Evolutionary conservation across 176 grass and related monocot species (phyloP).

Genomic region (Oryza longistaminata): DNA sequence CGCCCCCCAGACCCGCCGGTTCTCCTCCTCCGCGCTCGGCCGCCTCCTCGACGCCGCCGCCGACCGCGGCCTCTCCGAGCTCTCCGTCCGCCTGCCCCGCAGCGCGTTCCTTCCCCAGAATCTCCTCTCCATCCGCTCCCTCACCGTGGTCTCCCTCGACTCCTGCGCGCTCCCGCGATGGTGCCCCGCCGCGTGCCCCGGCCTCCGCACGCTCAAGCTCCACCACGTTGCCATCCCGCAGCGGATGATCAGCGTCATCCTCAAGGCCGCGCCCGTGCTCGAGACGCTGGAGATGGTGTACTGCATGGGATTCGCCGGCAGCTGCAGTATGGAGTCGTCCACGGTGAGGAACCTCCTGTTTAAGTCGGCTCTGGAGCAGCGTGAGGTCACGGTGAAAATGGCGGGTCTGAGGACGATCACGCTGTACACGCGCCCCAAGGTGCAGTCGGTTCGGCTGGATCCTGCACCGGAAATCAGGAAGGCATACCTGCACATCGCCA

Average conservation of each 20-base stretch:
- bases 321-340: conserved; percentile 40
- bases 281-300: conserved; percentile 41
- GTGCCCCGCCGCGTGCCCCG: neutral
- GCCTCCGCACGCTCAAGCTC: conserved; percentile 47
- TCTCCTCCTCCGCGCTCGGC: conserved; percentile 19
- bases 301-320: neutral
- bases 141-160: conserved; percentile 32
- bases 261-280: conserved; percentile 29
- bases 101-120: conserved; percentile 20
- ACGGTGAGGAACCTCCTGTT: conserved; percentile 38
- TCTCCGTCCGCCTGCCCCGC: conserved; percentile 27
- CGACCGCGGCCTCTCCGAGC: conserved; percentile 37
- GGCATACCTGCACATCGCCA: conserved; percentile 48
- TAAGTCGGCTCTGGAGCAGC: conserved; percentile 10
- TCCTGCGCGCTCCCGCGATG: conserved; percentile 34
- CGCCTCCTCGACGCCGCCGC: conserved; percentile 31
- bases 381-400: neutral
- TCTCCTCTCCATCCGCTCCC: conserved; percentile 26
- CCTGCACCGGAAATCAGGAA: conserved; percentile 43
- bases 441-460: neutral
- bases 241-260: neutral
- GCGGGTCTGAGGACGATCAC: conserved; percentile 33
- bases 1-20: neutral
- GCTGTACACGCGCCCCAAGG: conserved; percentile 34
- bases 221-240: conserved; percentile 36